Conservation (phyloP, 2,329 filamentous ascomycete genomes). For the Apiospora koreana region DNA sequence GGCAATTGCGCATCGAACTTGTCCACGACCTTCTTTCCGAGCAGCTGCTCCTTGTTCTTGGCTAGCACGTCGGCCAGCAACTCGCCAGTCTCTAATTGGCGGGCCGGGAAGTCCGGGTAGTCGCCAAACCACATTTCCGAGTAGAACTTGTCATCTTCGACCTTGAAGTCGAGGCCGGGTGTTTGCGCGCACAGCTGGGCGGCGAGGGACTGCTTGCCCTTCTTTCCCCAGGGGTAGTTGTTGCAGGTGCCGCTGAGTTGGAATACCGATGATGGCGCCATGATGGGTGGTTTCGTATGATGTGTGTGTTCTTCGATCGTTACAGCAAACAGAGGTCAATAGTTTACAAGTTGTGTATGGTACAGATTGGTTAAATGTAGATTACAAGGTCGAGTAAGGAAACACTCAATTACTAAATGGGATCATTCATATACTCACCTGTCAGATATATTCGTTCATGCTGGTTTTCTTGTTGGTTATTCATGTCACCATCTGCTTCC, state of each 20-base stretch:
- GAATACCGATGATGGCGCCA: constrained; percentile 36
- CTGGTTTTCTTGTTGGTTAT: background rate
- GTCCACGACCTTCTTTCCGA: constrained; percentile 62
- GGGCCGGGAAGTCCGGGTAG: constrained; percentile 70
- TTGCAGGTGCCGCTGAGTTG: constrained; percentile 51
- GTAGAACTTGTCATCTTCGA: constrained; percentile 66
- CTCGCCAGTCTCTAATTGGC: constrained; percentile 62
- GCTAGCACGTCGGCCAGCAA: constrained; percentile 66
- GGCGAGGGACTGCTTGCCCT: constrained; percentile 65
- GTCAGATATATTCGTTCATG: background rate
- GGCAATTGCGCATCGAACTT: constrained; percentile 68
- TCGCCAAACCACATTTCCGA: constrained; percentile 76
- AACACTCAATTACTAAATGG: background rate
- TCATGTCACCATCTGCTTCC: background rate
- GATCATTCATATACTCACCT: background rate
- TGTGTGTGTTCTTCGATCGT: background rate
- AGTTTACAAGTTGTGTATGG: background rate
- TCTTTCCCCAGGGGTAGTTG: constrained; percentile 72
- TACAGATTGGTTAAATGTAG: background rate
- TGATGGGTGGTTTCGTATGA: constrained; percentile 10
- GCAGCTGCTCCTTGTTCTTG: constrained; percentile 58
- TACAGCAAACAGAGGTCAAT: too few species aligned
- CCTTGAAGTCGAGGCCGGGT: constrained; percentile 60
- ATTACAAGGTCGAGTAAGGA: background rate
- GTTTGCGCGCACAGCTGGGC: constrained; percentile 67